Base-by-base conservation (phyloP, 257 asterid species). In the Galeopsis tetrahit region DNA sequence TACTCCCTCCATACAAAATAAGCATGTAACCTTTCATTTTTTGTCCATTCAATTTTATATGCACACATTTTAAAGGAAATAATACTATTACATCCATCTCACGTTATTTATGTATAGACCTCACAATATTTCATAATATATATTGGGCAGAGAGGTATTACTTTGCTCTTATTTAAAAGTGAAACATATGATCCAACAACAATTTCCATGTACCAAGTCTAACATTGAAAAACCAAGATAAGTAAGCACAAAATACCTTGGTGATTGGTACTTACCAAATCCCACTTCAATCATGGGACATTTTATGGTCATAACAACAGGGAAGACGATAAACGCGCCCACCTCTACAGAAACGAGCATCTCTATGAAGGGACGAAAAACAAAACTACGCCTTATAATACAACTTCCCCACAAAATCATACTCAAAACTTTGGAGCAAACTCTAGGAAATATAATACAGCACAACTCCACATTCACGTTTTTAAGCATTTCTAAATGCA, bases 381-480 rank as follows among this genome's bases (percentile, higher is more conserved):
- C 13, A 62, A 40, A 36, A 72, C 34, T 11, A 32, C 58, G 17
- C 46, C 38, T 69, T 64, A 81, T 32, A 40, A 53, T 59, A 72
- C 73, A 67, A 66, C 28, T 55, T 55, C 78, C 57, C 73, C 80
- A 38, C 55, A 64, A 79, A 73, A n/a, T 3, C 49, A 60, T 69
- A 13, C 69, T 73, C 83, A 79, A 82, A 79, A 76, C 36, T 79
- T 64, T 53, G 75, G 73, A 65, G 77, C 63, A 39, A 79, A 62
- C 64, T 39, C 28, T 0, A 43, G 15, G 13, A 46, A 17, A 60
- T 38, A 56, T 15, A 34, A 64, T 63, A 72, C 34, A 44, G 57
- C 57, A 75, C 4, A 17, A 46, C 80, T 73, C 82, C 78, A 53
- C n/a, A 28, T 42, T 60, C 35, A 11, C 63, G 31, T 10, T 6